A percentile compares a stretch with the other conserved stretches of the same genome.
These are phyloP conservation scores for Exophiala sp. DNA, from an alignment of 2,329 filamentous ascomycete genomes.

Conservation along the genomic window DNA sequence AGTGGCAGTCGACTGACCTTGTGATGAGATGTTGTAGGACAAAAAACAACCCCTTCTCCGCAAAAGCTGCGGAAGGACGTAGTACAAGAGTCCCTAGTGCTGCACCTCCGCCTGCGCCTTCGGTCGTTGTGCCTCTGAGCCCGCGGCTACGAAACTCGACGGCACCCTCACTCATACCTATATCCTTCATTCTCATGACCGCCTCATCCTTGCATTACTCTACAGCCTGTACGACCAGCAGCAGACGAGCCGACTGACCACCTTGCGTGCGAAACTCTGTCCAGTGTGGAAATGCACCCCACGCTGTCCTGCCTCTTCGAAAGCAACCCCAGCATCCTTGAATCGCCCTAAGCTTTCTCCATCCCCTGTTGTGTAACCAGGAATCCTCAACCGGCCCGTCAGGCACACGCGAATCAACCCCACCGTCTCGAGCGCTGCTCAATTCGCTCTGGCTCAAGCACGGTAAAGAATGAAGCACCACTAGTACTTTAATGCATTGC, in stretches of 20 bases:
- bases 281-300: not conserved
- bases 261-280: not conserved
- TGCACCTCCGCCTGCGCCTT: not conserved
- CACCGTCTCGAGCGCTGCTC: not conserved
- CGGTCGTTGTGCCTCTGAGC: not conserved
- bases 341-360: not conserved
- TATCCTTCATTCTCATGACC: no score
- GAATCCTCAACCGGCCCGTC: slow-evolving; percentile 6
- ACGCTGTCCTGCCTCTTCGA: not conserved
- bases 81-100: not conserved
- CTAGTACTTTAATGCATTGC: no score
- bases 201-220: no score
- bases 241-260: not conserved
- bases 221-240: no score
- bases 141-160: no score
- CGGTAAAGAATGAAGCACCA: no score
- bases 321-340: not conserved
- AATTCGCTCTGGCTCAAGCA: no score
- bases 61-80: not conserved
- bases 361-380: slow-evolving; percentile 2
- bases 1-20: not conserved
- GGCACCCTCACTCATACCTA: no score
- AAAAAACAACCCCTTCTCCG: not conserved
- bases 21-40: not conserved
- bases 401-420: slow-evolving; percentile 8